Percentiles rank a stretch among this genome's conserved stretches.
Conservation (phyloP, 2,329 filamentous ascomycete species). For the Tolypocladium inflatum region DNA sequence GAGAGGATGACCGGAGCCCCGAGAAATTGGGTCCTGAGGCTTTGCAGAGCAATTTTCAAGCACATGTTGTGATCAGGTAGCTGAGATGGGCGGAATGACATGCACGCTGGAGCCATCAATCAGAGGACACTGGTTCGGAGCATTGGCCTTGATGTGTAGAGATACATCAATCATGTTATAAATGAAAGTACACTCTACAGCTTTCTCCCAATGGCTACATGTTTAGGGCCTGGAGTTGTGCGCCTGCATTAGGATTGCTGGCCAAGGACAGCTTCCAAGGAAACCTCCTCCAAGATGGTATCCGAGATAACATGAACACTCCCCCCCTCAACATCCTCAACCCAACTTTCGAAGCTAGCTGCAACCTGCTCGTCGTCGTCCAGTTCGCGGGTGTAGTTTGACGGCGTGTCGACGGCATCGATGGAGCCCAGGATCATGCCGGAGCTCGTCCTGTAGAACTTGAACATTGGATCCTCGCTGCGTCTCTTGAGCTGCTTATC, state of each 20-base stretch:
- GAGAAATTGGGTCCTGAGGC: no score
- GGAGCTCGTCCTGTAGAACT: constrained; percentile 8
- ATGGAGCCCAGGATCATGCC: constrained; percentile 9
- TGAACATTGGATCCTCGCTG: constrained; percentile 6
- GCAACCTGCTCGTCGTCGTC: constrained; percentile 4
- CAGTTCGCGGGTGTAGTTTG: constrained; percentile 7
- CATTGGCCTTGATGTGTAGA: no score
- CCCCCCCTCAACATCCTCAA: constrained; percentile 2
- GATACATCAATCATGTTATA: not conserved
- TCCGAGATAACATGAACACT: constrained; percentile 7
- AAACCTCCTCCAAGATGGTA: constrained; percentile 6
- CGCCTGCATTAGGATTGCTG: not conserved
- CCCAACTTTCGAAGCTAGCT: constrained; percentile 5
- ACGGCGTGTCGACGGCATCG: constrained; percentile 1
- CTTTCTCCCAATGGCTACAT: not conserved
- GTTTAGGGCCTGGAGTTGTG: no score
- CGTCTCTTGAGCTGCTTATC: constrained; percentile 5
- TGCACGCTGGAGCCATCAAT: no score
- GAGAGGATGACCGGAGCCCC: no score
- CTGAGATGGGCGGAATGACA: not conserved
- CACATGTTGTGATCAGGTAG: not conserved
- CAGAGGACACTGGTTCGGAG: no score
- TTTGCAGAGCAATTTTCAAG: not conserved
- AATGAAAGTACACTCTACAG: not conserved
- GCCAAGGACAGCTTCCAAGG: not conserved